Base-by-base conservation (phyloP, 441 rosid species). In the Syzygium malaccense region DNA sequence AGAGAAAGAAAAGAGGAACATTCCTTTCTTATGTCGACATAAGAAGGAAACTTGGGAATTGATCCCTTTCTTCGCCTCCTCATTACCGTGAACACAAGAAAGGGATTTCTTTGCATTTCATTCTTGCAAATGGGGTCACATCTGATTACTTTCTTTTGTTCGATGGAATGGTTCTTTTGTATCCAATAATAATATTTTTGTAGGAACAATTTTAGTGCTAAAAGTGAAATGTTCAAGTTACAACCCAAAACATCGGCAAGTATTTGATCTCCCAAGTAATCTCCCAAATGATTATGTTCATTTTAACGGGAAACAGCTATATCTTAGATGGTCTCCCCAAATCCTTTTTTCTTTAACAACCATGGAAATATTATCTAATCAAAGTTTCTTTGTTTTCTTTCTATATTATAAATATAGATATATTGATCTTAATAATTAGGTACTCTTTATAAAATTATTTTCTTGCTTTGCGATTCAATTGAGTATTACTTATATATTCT, bases 261-360 rank as follows among this genome's bases (percentile, higher is more conserved):
- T 17, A 66, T 8, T 66, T 32, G 41, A 66, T 66, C 19, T 66
- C 19, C 41, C 41, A 66, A 13, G 78, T 20, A 58, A 12, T 58
- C 64, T 58, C 7, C 2, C 30, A 58, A 7, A 58, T 2, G 30
- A 1, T 0, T 12, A 58, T 26, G 64, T 0, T 58, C 7, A 45
- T 32, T 33, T 5, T 18, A 33, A 68, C 20, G 19, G 0, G 79
- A 68, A 68, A 68, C 6, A 68, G 2, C 23, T 33, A 19, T 68
- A 33, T 68, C 25, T 68, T 2, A 4, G 13, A 33, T 32, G 79
- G 26, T 5, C 79, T 68, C 6, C 48, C 45, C 14, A 9, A 32
- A 5, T 30, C 68, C 9, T 62, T 60, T 62, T 62, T 62, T 18
- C 68, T 62, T 62, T 7, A 62, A 62, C 19, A 4, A 62, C 68